These are phyloP conservation scores for Imleria badia DNA, from an alignment of 768 basidiomycete species.

Conservation along the genomic window DNA sequence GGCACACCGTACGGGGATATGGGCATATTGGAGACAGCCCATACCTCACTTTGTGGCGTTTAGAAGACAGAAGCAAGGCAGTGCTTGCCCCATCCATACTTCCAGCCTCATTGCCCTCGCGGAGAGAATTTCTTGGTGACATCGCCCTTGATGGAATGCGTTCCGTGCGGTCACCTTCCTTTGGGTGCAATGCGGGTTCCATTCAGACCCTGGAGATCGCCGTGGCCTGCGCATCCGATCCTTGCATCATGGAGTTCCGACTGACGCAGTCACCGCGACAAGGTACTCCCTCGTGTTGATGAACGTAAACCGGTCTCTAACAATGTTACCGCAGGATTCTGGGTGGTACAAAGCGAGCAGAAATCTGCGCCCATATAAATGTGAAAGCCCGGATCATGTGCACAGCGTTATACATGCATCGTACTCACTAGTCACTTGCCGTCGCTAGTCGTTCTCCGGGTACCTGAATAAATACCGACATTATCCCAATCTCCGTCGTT, in stretches of 20 bases:
- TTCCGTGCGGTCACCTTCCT: conserved; percentile 9
- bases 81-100: conserved; percentile 6
- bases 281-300: conserved; percentile 13
- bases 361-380: neutral
- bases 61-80: conserved; percentile 10
- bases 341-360: conserved; percentile 21
- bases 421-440: neutral
- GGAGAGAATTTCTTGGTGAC: conserved; percentile 16
- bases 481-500: neutral
- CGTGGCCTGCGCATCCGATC: conserved; percentile 20
- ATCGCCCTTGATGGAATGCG: conserved; percentile 13
- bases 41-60: conserved; percentile 19
- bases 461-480: neutral
- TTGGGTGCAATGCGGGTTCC: conserved; percentile 14
- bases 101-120: conserved; percentile 10
- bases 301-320: neutral
- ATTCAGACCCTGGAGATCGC: conserved; percentile 23
- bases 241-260: conserved; percentile 24
- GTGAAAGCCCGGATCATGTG: neutral
- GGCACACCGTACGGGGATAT: conserved; percentile 13
- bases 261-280: conserved; percentile 18
- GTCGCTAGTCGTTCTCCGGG: neutral
- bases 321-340: conserved; percentile 11
- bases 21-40: conserved; percentile 12
- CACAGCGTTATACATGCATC: neutral